phyloP scores from a whole-genome alignment of 2,329 filamentous ascomycete species.

The Raffaelea deltoideospora region DNA sequence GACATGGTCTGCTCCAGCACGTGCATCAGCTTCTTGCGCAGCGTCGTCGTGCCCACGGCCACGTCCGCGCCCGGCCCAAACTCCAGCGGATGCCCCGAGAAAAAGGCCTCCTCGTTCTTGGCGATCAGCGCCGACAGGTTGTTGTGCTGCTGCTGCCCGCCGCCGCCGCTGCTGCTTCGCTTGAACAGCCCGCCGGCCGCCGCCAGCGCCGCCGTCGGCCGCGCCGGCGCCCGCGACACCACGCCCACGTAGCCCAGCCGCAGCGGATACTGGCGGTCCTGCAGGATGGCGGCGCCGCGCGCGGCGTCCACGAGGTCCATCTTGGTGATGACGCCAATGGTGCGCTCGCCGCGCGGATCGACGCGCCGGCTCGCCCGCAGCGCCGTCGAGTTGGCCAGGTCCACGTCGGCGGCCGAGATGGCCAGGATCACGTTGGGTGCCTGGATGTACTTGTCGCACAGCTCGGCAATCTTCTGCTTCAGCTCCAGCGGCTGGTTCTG shows the following conservation, averaged over 20 bases:
- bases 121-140: slow-evolving; percentile 59
- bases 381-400: slow-evolving; percentile 90
- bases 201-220: slow-evolving; percentile 50
- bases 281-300: slow-evolving; percentile 64
- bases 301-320: slow-evolving; percentile 90
- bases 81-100: slow-evolving; percentile 66
- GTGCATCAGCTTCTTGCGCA: slow-evolving; percentile 93
- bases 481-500: slow-evolving; percentile 80
- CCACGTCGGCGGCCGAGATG: slow-evolving; percentile 94
- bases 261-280: slow-evolving; percentile 83
- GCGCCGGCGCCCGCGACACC: slow-evolving; percentile 65
- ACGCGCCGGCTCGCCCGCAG: slow-evolving; percentile 79
- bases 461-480: slow-evolving; percentile 88
- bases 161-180: slow-evolving; percentile 41
- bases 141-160: neutral
- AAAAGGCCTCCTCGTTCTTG: slow-evolving; percentile 79
- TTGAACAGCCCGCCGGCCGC: slow-evolving; percentile 53
- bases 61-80: slow-evolving; percentile 62
- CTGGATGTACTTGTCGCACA: slow-evolving; percentile 98
- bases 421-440: slow-evolving; percentile 91
- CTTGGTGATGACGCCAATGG: slow-evolving; percentile 97
- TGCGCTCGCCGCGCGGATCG: slow-evolving; percentile 85
- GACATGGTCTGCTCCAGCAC: slow-evolving; percentile 97
- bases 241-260: slow-evolving; percentile 95
- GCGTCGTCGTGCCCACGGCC: slow-evolving; percentile 65